A percentile compares a stretch with the other conserved stretches of the same genome.
These are phyloP conservation scores for Triticum monococcum DNA, from an alignment of 176 grass and related monocot species.

Conservation along the genomic window DNA sequence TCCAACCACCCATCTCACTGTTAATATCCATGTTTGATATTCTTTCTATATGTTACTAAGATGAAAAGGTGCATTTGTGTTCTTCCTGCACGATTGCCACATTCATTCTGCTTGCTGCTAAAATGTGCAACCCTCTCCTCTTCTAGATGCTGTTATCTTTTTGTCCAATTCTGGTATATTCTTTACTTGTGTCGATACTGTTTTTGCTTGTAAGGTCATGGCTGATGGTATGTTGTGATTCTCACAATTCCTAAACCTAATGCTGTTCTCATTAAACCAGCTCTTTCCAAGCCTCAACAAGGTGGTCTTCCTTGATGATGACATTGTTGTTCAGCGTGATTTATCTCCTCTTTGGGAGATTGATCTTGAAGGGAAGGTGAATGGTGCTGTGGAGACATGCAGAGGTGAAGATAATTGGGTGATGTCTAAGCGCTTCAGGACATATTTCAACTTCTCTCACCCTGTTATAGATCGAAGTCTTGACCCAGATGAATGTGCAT, in stretches of 20 bases:
- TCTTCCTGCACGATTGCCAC: not conserved
- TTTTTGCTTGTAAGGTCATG: not conserved
- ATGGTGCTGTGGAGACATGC: slow-evolving; percentile 89
- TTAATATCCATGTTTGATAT: slow-evolving; percentile 21
- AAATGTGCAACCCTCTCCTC: not conserved
- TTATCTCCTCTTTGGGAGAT: slow-evolving; percentile 83
- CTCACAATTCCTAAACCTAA: slow-evolving; percentile 18
- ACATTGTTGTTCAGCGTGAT: slow-evolving; percentile 81
- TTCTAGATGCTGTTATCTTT: not conserved
- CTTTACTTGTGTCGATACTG: not conserved
- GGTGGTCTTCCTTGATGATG: slow-evolving; percentile 94
- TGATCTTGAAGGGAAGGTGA: slow-evolving; percentile 80
- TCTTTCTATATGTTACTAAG: slow-evolving; percentile 12
- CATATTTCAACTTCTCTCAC: slow-evolving; percentile 95
- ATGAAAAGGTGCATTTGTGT: not conserved
- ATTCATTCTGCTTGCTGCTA: not conserved
- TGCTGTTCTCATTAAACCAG: slow-evolving; percentile 44
- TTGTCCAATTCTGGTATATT: slow-evolving; percentile 1
- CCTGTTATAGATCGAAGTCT: slow-evolving; percentile 69
- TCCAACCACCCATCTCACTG: not conserved
- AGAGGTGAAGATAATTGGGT: slow-evolving; percentile 87
- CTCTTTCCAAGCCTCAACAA: slow-evolving; percentile 90
- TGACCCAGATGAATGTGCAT: slow-evolving; percentile 88
- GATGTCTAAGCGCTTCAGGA: slow-evolving; percentile 90
- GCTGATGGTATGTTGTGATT: not conserved